These are phyloP conservation scores for Populus alba DNA, from an alignment of 345 rosid genomes.

Conservation along the genomic window DNA sequence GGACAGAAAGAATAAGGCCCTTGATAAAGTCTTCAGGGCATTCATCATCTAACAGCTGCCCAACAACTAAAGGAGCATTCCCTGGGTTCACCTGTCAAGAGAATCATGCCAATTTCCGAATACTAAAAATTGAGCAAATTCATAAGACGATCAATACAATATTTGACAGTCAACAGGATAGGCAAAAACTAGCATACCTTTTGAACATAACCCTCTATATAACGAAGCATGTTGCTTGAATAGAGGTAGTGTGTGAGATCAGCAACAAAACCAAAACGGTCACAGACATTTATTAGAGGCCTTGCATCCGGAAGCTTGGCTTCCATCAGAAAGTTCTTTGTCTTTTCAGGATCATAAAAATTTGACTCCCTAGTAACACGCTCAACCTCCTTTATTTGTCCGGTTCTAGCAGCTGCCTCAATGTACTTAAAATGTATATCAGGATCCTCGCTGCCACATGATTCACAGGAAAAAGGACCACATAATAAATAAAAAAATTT, in stretches of 20 bases:
- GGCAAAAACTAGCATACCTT: conserved; percentile 50
- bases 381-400: conserved; percentile 97
- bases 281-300: conserved; percentile 95
- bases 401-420: conserved; percentile 90
- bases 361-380: conserved; percentile 98
- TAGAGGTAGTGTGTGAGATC: conserved; percentile 97
- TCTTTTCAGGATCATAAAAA: conserved; percentile 93
- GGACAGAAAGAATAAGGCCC: conserved; percentile 92
- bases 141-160: neutral
- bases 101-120: neutral
- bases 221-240: conserved; percentile 88
- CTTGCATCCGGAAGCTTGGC: conserved; percentile 99
- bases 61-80: conserved; percentile 95
- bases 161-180: neutral
- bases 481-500: conserved; percentile 6
- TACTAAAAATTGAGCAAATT: neutral
- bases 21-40: conserved; percentile 98
- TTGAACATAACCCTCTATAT: conserved; percentile 98
- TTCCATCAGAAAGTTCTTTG: conserved; percentile 97
- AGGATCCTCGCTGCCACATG: conserved; percentile 83
- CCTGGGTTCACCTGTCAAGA: conserved; percentile 87
- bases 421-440: conserved; percentile 98
- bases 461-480: neutral
- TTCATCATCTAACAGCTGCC: conserved; percentile 90
- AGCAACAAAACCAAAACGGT: conserved; percentile 95